Evolutionary conservation across 192 early-diverging fungal species (phyloP).

Genomic region (Cetraspora pellucida): DNA sequence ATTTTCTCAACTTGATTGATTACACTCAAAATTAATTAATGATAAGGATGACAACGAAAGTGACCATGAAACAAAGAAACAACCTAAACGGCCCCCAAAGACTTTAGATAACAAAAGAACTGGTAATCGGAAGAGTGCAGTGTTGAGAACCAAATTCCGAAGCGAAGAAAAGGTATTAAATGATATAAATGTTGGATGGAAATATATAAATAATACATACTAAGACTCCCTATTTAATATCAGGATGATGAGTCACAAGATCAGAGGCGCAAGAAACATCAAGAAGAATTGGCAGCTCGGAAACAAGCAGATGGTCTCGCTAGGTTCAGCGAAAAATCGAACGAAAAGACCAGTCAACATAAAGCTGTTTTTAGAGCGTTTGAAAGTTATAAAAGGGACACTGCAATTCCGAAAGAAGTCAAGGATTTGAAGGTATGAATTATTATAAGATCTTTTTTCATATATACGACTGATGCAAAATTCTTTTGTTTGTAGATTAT

Average conservation of each 20-base stretch:
- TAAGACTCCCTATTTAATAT: background rate
- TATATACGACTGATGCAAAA: background rate
- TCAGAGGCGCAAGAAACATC: slow-evolving; percentile 80
- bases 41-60: slow-evolving; percentile 7
- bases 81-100: slow-evolving; percentile 35
- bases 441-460: background rate
- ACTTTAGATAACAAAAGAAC: slow-evolving; percentile 32
- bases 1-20: background rate
- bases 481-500: slow-evolving; percentile 63
- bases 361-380: slow-evolving; percentile 82
- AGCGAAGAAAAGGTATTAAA: slow-evolving; percentile 57
- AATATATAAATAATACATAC: background rate
- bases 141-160: slow-evolving; percentile 77
- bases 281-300: slow-evolving; percentile 79
- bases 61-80: slow-evolving; percentile 46
- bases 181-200: background rate
- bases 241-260: slow-evolving; percentile 78
- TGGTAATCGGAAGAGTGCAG: slow-evolving; percentile 61
- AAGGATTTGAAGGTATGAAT: slow-evolving; percentile 62
- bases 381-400: slow-evolving; percentile 94
- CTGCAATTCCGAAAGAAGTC: slow-evolving; percentile 79
- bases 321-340: slow-evolving; percentile 69
- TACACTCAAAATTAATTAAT: background rate
- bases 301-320: slow-evolving; percentile 80
- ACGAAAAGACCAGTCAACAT: slow-evolving; percentile 63